Evolutionary conservation across 306 rosid species (phyloP).

Genomic region (Vigna hirtella): DNA sequence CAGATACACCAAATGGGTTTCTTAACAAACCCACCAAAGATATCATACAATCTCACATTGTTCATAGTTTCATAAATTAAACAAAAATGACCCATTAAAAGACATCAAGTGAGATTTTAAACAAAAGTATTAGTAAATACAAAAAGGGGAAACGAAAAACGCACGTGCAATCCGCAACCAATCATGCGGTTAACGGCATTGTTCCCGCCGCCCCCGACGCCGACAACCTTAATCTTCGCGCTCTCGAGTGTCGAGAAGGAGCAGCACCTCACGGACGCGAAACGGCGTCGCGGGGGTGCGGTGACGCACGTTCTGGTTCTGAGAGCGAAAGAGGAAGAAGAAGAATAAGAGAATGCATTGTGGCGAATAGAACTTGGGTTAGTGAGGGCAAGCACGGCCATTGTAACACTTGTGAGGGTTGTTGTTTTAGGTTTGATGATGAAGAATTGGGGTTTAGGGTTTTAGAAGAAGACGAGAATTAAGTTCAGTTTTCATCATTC

Average conservation of each 20-base stretch:
- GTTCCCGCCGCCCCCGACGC: slow-evolving; percentile 97
- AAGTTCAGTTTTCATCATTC: not conserved
- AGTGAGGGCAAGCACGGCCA: slow-evolving; percentile 61
- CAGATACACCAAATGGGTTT: not conserved
- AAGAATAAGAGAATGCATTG: slow-evolving; percentile 22
- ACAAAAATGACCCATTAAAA: not conserved
- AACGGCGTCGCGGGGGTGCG: slow-evolving; percentile 45
- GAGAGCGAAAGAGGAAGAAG: slow-evolving; percentile 23
- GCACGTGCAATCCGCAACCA: slow-evolving; percentile 83
- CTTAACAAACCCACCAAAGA: not conserved
- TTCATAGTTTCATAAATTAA: not conserved
- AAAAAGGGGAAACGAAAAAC: slow-evolving; percentile 23
- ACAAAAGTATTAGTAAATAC: not conserved
- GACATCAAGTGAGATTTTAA: not conserved
- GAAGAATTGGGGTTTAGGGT: slow-evolving; percentile 43
- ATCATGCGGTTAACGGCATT: slow-evolving; percentile 98
- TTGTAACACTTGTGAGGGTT: slow-evolving; percentile 1
- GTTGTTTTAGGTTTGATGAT: not conserved
- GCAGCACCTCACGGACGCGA: slow-evolving; percentile 48
- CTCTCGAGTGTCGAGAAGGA: slow-evolving; percentile 66
- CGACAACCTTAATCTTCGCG: slow-evolving; percentile 93
- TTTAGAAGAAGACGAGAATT: slow-evolving; percentile 21
- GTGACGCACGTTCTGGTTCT: slow-evolving; percentile 35
- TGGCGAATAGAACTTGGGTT: slow-evolving; percentile 52
- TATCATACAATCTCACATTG: slow-evolving; percentile 15